Conservation (phyloP, 441 rosid genomes). For the Biscutella auriculata region DNA sequence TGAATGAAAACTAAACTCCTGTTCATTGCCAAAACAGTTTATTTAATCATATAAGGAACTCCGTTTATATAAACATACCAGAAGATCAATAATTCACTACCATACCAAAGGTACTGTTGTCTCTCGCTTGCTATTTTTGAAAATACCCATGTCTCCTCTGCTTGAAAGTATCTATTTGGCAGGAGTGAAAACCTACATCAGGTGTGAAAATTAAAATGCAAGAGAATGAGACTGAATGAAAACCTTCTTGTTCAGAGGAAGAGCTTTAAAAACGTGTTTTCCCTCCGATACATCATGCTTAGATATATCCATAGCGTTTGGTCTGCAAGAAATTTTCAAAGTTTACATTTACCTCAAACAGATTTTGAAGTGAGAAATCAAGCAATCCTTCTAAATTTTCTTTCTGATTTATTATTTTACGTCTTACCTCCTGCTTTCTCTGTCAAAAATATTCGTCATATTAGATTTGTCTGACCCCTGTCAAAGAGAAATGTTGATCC, state of each 20-base stretch:
- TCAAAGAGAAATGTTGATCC: slow-evolving; percentile 16
- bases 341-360: neutral
- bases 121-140: slow-evolving; percentile 65
- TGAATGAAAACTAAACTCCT: slow-evolving; percentile 70
- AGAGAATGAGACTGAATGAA: neutral
- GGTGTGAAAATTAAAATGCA: neutral
- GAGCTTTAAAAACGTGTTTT: slow-evolving; percentile 52
- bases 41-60: neutral
- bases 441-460: slow-evolving; percentile 24
- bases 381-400: neutral
- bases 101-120: slow-evolving; percentile 72
- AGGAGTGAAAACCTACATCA: neutral
- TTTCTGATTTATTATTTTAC: neutral
- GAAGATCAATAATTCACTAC: neutral
- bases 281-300: slow-evolving; percentile 28
- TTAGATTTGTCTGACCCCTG: slow-evolving; percentile 36
- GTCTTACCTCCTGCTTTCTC: slow-evolving; percentile 43
- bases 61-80: neutral
- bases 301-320: slow-evolving; percentile 28
- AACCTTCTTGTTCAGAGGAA: slow-evolving; percentile 74
- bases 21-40: slow-evolving; percentile 12
- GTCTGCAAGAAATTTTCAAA: slow-evolving; percentile 26
- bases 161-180: slow-evolving; percentile 65
- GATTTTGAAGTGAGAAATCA: neutral
- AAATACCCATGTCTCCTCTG: slow-evolving; percentile 75